phyloP scores from a whole-genome alignment of 352 stramenopile species.

The Pilasporangium apinafurcum region DNA sequence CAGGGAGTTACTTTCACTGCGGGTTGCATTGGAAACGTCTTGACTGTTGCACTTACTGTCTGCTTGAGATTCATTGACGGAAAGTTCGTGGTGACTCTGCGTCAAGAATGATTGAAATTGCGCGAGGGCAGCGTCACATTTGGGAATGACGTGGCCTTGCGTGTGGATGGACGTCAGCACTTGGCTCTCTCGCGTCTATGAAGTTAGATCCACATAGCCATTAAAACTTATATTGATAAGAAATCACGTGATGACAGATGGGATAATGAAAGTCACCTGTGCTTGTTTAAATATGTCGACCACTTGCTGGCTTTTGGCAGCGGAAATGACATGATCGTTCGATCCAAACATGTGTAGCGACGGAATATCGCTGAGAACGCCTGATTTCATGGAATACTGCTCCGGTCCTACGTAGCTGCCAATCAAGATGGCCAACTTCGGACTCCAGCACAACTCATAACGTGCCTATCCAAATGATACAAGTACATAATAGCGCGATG shows the following conservation, averaged over 20 bases:
- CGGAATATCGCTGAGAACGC: constrained; percentile 36
- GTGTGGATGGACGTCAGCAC: constrained; percentile 58
- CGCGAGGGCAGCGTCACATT: constrained; percentile 44
- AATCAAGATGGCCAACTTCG: constrained; percentile 64
- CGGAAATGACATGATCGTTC: constrained; percentile 78
- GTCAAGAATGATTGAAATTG: constrained; percentile 50
- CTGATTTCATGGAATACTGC: constrained; percentile 47
- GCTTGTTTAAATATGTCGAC: constrained; percentile 53
- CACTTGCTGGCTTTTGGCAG: constrained; percentile 61
- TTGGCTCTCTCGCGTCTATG: constrained; percentile 9
- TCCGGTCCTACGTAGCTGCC: constrained; percentile 62
- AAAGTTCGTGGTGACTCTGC: constrained; percentile 11
- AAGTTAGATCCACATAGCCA: too few species aligned
- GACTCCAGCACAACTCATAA: constrained; percentile 57
- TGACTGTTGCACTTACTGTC: too few species aligned
- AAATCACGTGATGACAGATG: too few species aligned
- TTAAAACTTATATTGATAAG: too few species aligned
- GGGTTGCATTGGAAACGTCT: too few species aligned
- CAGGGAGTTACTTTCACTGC: too few species aligned
- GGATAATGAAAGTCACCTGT: too few species aligned
- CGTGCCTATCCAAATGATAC: constrained; percentile 16
- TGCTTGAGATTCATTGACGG: too few species aligned
- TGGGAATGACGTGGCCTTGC: constrained; percentile 78
- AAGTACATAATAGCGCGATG: too few species aligned
- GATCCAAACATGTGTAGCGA: constrained; percentile 75